These are phyloP conservation scores for Lactifluus rugatus DNA, from an alignment of 768 basidiomycete species.

Conservation along the genomic window DNA sequence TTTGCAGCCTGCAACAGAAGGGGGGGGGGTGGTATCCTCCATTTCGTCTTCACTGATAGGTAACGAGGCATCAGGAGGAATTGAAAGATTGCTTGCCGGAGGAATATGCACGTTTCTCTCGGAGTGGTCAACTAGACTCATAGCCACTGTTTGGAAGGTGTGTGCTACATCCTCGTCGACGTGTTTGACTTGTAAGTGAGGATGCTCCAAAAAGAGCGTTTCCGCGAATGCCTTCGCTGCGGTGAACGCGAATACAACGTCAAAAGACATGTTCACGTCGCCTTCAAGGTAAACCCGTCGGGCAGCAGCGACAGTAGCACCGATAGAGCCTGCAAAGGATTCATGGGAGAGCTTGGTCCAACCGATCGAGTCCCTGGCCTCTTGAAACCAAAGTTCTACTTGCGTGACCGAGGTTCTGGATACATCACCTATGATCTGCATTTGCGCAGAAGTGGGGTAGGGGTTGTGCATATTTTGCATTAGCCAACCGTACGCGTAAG, in stretches of 20 bases:
- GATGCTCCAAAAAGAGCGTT: slow-evolving; percentile 24
- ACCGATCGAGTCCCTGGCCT: slow-evolving; percentile 18
- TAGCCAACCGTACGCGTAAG: slow-evolving; percentile 2
- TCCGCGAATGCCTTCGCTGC: slow-evolving; percentile 25
- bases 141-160: background rate
- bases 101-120: background rate
- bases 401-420: slow-evolving; percentile 3
- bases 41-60: too few relatives aligned
- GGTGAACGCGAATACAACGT: slow-evolving; percentile 21
- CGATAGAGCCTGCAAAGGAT: slow-evolving; percentile 21
- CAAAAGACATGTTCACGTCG: slow-evolving; percentile 10
- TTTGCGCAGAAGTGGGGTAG: slow-evolving; percentile 32
- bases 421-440: background rate
- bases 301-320: slow-evolving; percentile 25
- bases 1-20: slow-evolving; percentile 13
- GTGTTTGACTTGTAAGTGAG: background rate
- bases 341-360: slow-evolving; percentile 16
- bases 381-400: slow-evolving; percentile 19
- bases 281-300: slow-evolving; percentile 22
- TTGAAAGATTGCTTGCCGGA: background rate
- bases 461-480: slow-evolving; percentile 37
- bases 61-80: too few relatives aligned
- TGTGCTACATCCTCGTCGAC: too few relatives aligned
- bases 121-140: background rate
- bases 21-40: background rate